Base-by-base conservation (phyloP, 495 filamentous ascomycete genomes). In the Bryoglossum gracile region DNA sequence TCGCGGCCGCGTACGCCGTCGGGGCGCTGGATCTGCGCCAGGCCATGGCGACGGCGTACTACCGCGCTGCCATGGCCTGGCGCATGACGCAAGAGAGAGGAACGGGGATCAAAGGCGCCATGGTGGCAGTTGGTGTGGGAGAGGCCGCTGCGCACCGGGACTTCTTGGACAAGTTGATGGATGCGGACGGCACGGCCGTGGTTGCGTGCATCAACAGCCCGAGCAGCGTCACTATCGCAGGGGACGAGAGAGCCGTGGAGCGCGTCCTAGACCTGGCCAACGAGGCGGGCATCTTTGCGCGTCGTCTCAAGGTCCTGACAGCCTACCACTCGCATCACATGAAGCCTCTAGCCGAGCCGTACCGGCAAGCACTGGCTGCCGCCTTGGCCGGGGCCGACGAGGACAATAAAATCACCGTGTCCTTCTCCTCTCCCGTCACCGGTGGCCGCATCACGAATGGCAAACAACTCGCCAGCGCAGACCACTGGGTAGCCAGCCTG, bases 281-380 rank as follows among this genome's bases (percentile, higher is more conserved):
- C 17, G 60, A 61, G 8, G 56, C 61, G 4, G 51, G 43, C 10
- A 26, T 39, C 0, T 50, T 54, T 32, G 36, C 21, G 2, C 24
- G 55, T 34, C 23, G 21, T 14, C 33, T 58, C 8, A 11, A 52
- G 14, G 42, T 50, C 8, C 28, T 41, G 1, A 65, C 69, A 17
- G 80, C 80, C 2, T 86, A 78, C 48, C 81, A 85, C 52, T 84
- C 78, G 0, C 67, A 71, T 42, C 76, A 83, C 48, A 84, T 85
- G 73, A 53, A 66, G 35, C 46, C 62, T 23, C 55, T 71, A 11
- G 62, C 62, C 22, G 57, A 66, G 35, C 60, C 57, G n/a, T 73
- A 72, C 21, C n/a, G n/a, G n/a, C n/a, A n/a, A n/a, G n/a, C n/a
- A n/a, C n/a, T n/a, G n/a, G n/a, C n/a, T n/a, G n/a, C n/a, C n/a